Conservation (phyloP, 805 yeast genomes). For the Metschnikowia proteae region DNA sequence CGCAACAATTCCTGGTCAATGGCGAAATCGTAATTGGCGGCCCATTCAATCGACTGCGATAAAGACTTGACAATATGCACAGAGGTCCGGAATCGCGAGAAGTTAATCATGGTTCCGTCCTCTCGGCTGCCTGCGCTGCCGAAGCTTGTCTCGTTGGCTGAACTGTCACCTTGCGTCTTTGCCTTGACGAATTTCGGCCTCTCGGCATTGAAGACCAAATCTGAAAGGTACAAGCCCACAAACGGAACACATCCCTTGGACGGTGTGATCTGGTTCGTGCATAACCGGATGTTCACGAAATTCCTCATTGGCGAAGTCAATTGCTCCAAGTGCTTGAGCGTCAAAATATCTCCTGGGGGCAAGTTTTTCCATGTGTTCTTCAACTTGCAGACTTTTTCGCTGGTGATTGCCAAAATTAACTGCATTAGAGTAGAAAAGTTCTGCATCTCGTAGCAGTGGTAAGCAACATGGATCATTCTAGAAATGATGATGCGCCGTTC, state of each 20-base stretch:
- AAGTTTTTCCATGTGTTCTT: conserved; percentile 71
- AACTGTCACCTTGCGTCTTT: neutral
- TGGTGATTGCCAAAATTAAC: conserved; percentile 73
- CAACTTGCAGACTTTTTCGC: conserved; percentile 56
- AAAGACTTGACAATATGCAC: conserved; percentile 75
- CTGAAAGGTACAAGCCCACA: conserved; percentile 80
- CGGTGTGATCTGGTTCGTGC: conserved; percentile 56
- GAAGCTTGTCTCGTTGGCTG: neutral
- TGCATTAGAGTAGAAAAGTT: conserved; percentile 88
- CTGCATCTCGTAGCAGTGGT: conserved; percentile 65
- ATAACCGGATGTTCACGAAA: conserved; percentile 62
- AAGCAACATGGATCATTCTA: conserved; percentile 84
- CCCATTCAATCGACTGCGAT: conserved; percentile 82
- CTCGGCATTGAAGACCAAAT: conserved; percentile 71
- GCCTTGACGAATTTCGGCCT: conserved; percentile 46
- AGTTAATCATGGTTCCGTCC: conserved; percentile 56
- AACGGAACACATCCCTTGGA: conserved; percentile 85
- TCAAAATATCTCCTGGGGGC: conserved; percentile 66
- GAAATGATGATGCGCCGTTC: conserved; percentile 70
- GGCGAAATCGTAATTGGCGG: conserved; percentile 57
- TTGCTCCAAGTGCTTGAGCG: conserved; percentile 64
- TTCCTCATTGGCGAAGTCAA: conserved; percentile 73
- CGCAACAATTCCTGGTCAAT: conserved; percentile 64
- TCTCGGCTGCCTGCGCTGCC: conserved; percentile 8
- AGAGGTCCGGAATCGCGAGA: conserved; percentile 70